Conservation (phyloP, 2,329 filamentous ascomycete genomes). For the Curvularia hawaiiensis region DNA sequence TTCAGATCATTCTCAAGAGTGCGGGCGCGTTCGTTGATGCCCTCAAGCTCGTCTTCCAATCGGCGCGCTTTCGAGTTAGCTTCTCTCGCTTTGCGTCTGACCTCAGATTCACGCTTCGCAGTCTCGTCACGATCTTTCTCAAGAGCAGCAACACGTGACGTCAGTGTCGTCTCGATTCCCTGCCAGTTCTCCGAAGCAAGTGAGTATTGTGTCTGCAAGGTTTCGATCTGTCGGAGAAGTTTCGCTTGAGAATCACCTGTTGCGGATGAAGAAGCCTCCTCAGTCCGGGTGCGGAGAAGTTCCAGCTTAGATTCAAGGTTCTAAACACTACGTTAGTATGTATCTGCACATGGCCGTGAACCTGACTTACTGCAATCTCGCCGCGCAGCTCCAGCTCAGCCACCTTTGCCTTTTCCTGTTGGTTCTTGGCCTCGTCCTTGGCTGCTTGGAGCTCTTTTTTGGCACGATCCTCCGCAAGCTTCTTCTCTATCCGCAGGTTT, state of each 20-base stretch:
- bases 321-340: slow-evolving; percentile 47
- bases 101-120: slow-evolving; percentile 79
- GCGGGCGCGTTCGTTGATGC: slow-evolving; percentile 66
- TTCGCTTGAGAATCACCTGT: slow-evolving; percentile 87
- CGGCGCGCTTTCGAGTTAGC: slow-evolving; percentile 70
- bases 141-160: slow-evolving; percentile 74
- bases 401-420: slow-evolving; percentile 70
- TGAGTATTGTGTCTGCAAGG: slow-evolving; percentile 91
- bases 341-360: background rate
- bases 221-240: slow-evolving; percentile 91
- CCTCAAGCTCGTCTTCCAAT: slow-evolving; percentile 83
- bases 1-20: slow-evolving; percentile 67
- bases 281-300: slow-evolving; percentile 79
- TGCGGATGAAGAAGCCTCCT: slow-evolving; percentile 85
- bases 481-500: slow-evolving; percentile 74
- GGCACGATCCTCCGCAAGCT: slow-evolving; percentile 72
- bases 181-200: slow-evolving; percentile 98
- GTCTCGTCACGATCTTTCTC: slow-evolving; percentile 94
- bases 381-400: slow-evolving; percentile 78
- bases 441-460: slow-evolving; percentile 72
- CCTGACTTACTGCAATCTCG: slow-evolving; percentile 64
- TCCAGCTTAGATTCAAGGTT: slow-evolving; percentile 89
- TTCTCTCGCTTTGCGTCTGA: slow-evolving; percentile 88
- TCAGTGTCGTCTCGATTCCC: slow-evolving; percentile 85
- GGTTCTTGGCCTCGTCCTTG: slow-evolving; percentile 73